phyloP scores from a whole-genome alignment of 2,329 filamentous ascomycete species.

The Cercospora sp. region DNA sequence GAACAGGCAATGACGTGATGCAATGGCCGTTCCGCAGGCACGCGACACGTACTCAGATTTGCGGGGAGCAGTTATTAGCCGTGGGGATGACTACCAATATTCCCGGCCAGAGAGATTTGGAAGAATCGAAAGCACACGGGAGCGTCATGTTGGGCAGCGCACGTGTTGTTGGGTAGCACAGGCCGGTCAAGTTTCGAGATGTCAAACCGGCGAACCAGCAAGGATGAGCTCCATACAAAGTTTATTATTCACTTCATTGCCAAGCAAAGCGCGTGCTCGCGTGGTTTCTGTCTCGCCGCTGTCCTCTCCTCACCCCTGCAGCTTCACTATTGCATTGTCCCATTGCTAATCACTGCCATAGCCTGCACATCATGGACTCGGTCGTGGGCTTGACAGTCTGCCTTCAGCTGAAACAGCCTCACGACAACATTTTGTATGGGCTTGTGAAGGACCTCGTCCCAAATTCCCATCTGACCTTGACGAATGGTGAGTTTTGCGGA shows the following conservation, averaged over 20 bases:
- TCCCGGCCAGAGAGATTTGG: background rate
- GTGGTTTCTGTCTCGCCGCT: background rate
- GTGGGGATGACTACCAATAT: background rate
- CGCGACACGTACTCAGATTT: background rate
- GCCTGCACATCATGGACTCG: constrained; percentile 16
- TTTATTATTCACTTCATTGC: constrained; percentile 2
- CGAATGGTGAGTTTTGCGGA: constrained; percentile 60
- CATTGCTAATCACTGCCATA: constrained; percentile 6
- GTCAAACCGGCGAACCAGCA: background rate
- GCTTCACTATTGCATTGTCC: background rate
- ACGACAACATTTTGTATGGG: constrained; percentile 64
- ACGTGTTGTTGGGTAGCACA: background rate
- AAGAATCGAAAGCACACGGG: background rate
- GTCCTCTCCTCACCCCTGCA: background rate
- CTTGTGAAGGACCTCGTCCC: constrained; percentile 66
- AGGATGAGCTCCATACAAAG: background rate
- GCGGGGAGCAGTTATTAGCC: background rate
- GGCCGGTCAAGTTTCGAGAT: background rate
- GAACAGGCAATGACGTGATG: background rate
- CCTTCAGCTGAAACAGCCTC: constrained; percentile 67
- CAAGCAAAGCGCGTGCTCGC: background rate
- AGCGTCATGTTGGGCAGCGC: background rate
- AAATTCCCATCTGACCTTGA: constrained; percentile 67
- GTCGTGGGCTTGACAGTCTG: constrained; percentile 66
- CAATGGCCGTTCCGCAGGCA: background rate